Percentiles rank a stretch among this genome's conserved stretches.
Conservation (phyloP, 129 eudicot genomes). For the Smallanthus sonchifolius region DNA sequence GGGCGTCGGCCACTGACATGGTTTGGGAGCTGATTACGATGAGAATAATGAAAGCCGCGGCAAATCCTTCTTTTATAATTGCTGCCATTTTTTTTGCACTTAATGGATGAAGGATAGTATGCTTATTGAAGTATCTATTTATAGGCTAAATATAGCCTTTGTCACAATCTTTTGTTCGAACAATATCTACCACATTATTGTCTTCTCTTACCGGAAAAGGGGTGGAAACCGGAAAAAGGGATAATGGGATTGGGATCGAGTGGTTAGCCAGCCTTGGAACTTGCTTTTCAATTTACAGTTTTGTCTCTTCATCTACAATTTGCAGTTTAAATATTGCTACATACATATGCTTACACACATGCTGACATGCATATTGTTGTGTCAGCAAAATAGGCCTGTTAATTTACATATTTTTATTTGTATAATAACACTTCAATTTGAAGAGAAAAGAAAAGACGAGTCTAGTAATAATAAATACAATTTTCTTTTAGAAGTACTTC, state of each 20-base stretch:
- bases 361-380: too few relatives aligned
- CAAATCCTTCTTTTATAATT: conserved; percentile 12
- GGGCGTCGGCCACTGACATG: not conserved
- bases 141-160: not conserved
- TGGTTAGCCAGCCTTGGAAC: not conserved
- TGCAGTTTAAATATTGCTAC: too few relatives aligned
- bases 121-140: not conserved
- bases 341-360: too few relatives aligned
- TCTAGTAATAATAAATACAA: too few relatives aligned
- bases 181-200: not conserved
- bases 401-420: too few relatives aligned
- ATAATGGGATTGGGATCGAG: conserved; percentile 3
- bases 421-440: too few relatives aligned
- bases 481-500: too few relatives aligned
- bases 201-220: not conserved
- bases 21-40: not conserved
- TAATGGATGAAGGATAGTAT: not conserved
- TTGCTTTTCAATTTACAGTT: too few relatives aligned
- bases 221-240: conserved; percentile 22
- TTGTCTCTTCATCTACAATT: too few relatives aligned
- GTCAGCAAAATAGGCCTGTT: too few relatives aligned
- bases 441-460: too few relatives aligned
- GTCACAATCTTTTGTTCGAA: not conserved
- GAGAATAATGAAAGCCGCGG: conserved; percentile 20
- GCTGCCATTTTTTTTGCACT: conserved; percentile 8